A percentile compares a stretch with the other conserved stretches of the same genome.
Evolutionary conservation across 768 basidiomycete genomes (phyloP).

Genomic region (Solioccasus polychromus): DNA sequence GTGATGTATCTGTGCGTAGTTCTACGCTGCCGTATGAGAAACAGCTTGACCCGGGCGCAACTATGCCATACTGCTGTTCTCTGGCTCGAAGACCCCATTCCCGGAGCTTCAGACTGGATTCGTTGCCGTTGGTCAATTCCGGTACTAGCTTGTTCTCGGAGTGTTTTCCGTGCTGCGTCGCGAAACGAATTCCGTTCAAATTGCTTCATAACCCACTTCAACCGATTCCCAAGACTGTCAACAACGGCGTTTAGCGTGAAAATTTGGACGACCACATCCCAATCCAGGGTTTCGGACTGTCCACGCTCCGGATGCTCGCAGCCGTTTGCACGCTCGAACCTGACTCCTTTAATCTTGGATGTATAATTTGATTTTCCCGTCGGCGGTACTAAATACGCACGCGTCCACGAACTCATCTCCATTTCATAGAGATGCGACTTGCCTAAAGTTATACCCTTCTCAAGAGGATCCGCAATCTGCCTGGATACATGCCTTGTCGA

Average conservation of each 20-base stretch:
- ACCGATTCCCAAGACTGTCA: neutral
- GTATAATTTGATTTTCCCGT: slow-evolving; percentile 3
- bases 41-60: slow-evolving; percentile 4
- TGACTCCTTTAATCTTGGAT: slow-evolving; percentile 17
- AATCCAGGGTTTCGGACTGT: slow-evolving; percentile 7
- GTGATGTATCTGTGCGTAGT: slow-evolving; percentile 18
- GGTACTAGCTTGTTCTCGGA: slow-evolving; percentile 1
- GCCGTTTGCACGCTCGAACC: slow-evolving; percentile 14
- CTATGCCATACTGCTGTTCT: neutral
- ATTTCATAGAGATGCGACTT: slow-evolving; percentile 3
- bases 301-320: slow-evolving; percentile 13
- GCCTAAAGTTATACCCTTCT: slow-evolving; percentile 16
- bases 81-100: neutral
- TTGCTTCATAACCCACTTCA: slow-evolving; percentile 5
- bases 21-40: slow-evolving; percentile 19
- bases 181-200: slow-evolving; percentile 9
- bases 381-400: slow-evolving; percentile 4
- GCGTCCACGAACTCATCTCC: slow-evolving; percentile 5
- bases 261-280: neutral
- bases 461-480: slow-evolving; percentile 19
- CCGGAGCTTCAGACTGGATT: neutral
- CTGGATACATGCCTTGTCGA: slow-evolving; percentile 5
- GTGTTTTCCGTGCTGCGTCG: slow-evolving; percentile 4
- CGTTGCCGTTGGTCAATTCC: neutral
- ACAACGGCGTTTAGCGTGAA: slow-evolving; percentile 21